Evolutionary conservation across 345 rosid genomes (phyloP), one percentile per base, ranked within the genome.

Genomic region (Salix dunnii): DNA sequence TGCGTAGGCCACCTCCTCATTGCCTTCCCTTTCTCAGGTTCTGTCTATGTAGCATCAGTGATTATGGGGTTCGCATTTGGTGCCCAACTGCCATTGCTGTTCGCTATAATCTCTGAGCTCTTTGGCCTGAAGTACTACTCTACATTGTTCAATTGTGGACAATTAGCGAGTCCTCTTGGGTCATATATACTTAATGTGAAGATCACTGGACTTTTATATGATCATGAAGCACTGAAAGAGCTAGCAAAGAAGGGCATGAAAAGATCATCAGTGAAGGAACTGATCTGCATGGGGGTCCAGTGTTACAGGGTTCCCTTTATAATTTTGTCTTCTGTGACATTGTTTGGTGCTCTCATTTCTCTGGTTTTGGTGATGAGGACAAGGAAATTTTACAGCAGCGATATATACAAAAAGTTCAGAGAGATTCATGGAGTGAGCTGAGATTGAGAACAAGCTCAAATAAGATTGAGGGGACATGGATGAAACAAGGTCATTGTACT

Each of bases 121-220:
- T 94, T 94, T 53, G 97, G 98, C 10, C 90, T 94, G 0, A 94
- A 90, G 82, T 90, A 94, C 84, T 94, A 86, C 90, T 91, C 97
- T n/a, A 92, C 97, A 38, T 74, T 92, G 86, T 94, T 90, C 90
- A 92, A 91, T 51, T 94, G 94, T 71, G 97, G 96, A 23, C 96
- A 90, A 64, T 55, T 92, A 33, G 93, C 96, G 2, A 91, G 93
- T 30, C 98, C 98, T n/a, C 84, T 94, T 0, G 98, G 98, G 0
- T 92, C 97, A 0, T 94, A 90, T 78, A 79, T 94, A 27, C 82
- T 94, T 16, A 94, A 92, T 60, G 98, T 94, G 43, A 87, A 87
- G 77, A 79, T 92, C 5, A 89, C 94, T 1, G 98, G 96, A 23
- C 53, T 35, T 74, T 81, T 94, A 1, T 94, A 94, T 38, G 98